Evolutionary conservation across 2,329 filamentous ascomycete genomes (phyloP), one percentile per base, ranked within the genome.

Genomic region (Arthrobotrys conoides): DNA sequence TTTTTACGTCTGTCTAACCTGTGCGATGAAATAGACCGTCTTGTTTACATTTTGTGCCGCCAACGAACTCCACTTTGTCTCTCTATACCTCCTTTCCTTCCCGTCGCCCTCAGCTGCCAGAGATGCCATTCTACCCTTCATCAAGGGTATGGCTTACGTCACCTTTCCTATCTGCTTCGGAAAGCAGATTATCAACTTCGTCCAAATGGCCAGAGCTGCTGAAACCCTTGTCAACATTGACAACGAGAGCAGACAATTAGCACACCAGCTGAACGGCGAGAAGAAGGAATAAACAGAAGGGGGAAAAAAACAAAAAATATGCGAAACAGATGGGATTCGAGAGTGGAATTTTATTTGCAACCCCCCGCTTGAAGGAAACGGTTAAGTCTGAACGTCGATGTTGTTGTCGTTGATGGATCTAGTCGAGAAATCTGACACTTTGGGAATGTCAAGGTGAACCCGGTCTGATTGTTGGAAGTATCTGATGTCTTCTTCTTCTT

Each of bases 41-140:
- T 88, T 99, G 49, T 99, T 99, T 86, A 86, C 93, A 80, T 93
- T 93, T 86, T 99, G 96, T 87, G 88, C 90, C 73, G 86, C 97
- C 81, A 99, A 99, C 85, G 96, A 99, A 86, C 86, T 94, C 81
- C 99, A 97, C 88, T 99, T 99, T 88, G 97, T 99, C 84, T 94
- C 93, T 33, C 90, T 99, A 80, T 99, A 99, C 87, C 92, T 99
- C 68, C 91, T 99, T 76, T 97, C 94, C 82, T 99, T 99, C 88
- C 95, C 96, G 0, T 93, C 93, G 87, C 89, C 12, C 87, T 90
- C 48, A 88, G 90, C 80, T 86, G 83, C 84, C 53, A 87, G 87
- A 69, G 87, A 86, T 66, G 86, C 82, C 92, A 92, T 0, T 94
- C 92, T 96, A 88, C 76, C 76, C 1, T 75, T 75, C 30, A 79